phyloP scores from a whole-genome alignment of 768 basidiomycete genomes.

The Dentipellis fragilis region DNA sequence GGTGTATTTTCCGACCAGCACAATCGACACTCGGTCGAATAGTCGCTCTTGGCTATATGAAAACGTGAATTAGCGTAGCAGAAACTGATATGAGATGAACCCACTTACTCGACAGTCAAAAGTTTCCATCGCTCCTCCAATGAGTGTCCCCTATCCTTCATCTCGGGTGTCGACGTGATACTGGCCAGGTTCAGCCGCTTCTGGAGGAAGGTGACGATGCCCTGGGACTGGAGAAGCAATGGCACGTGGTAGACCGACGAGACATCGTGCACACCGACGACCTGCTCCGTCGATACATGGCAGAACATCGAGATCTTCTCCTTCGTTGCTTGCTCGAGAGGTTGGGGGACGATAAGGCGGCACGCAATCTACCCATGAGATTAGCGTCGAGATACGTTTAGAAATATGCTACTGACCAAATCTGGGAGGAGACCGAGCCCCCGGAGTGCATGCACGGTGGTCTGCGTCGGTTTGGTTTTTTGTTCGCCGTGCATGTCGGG shows the following conservation, averaged over 20 bases:
- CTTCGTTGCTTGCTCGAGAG: slow-evolving; percentile 78
- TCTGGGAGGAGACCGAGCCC: slow-evolving; percentile 91
- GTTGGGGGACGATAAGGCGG: slow-evolving; percentile 69
- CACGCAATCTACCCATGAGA: slow-evolving; percentile 70
- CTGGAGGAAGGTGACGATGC: slow-evolving; percentile 77
- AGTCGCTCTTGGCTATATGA: slow-evolving; percentile 77
- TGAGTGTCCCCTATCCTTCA: slow-evolving; percentile 49
- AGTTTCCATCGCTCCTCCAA: slow-evolving; percentile 75
- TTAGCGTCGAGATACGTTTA: neutral
- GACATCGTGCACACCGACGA: slow-evolving; percentile 93
- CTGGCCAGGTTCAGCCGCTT: slow-evolving; percentile 69
- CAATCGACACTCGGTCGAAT: slow-evolving; percentile 82
- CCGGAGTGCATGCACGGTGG: slow-evolving; percentile 86
- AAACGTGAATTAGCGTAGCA: neutral
- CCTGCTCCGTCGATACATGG: slow-evolving; percentile 82
- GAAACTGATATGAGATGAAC: neutral
- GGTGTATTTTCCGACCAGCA: slow-evolving; percentile 95
- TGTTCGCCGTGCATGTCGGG: slow-evolving; percentile 98
- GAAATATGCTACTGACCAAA: slow-evolving; percentile 42
- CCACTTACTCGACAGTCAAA: slow-evolving; percentile 63
- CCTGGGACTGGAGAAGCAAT: slow-evolving; percentile 82
- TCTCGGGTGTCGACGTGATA: slow-evolving; percentile 42
- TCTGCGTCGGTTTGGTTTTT: slow-evolving; percentile 98
- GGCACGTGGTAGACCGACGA: slow-evolving; percentile 97
- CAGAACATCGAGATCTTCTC: slow-evolving; percentile 99